Conservation (phyloP, 805 yeast genomes). For the Barnettozyma populi region DNA sequence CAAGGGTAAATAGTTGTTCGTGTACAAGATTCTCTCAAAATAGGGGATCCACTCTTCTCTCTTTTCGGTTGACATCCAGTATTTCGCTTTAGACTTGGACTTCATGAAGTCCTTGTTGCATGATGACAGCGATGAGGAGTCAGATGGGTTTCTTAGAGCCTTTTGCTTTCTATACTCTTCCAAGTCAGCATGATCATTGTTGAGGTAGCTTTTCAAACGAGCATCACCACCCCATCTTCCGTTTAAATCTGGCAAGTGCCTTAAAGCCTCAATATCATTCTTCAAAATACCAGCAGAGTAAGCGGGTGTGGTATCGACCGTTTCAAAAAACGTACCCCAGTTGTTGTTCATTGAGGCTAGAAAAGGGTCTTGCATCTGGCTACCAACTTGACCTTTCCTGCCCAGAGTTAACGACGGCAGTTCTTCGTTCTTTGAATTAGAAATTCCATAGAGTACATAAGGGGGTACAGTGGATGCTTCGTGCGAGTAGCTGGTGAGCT, state of each 20-base stretch:
- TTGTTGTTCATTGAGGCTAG: slow-evolving; percentile 35
- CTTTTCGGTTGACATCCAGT: slow-evolving; percentile 63
- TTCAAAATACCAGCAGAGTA: slow-evolving; percentile 22
- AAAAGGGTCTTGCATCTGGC: slow-evolving; percentile 27
- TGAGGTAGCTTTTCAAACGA: slow-evolving; percentile 48
- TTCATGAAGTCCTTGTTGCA: slow-evolving; percentile 31
- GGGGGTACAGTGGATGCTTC: slow-evolving; percentile 51
- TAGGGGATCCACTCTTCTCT: slow-evolving; percentile 61
- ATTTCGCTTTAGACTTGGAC: slow-evolving; percentile 53
- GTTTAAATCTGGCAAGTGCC: slow-evolving; percentile 36
- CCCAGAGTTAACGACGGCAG: slow-evolving; percentile 5
- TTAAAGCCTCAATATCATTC: slow-evolving; percentile 20
- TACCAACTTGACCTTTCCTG: not conserved
- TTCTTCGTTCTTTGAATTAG: slow-evolving; percentile 25
- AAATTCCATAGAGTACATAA: slow-evolving; percentile 53
- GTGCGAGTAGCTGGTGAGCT: slow-evolving; percentile 30
- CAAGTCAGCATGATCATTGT: slow-evolving; percentile 25
- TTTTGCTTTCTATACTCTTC: slow-evolving; percentile 4
- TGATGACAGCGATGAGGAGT: slow-evolving; percentile 5
- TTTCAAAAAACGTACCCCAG: slow-evolving; percentile 47
- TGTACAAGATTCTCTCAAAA: slow-evolving; percentile 52
- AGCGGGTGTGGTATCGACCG: slow-evolving; percentile 41
- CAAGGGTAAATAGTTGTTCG: slow-evolving; percentile 78
- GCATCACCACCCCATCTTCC: slow-evolving; percentile 70
- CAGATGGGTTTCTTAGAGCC: not conserved